Evolutionary conservation across 2,329 filamentous ascomycete genomes (phyloP).

Genomic region (Phialophora tarda): DNA sequence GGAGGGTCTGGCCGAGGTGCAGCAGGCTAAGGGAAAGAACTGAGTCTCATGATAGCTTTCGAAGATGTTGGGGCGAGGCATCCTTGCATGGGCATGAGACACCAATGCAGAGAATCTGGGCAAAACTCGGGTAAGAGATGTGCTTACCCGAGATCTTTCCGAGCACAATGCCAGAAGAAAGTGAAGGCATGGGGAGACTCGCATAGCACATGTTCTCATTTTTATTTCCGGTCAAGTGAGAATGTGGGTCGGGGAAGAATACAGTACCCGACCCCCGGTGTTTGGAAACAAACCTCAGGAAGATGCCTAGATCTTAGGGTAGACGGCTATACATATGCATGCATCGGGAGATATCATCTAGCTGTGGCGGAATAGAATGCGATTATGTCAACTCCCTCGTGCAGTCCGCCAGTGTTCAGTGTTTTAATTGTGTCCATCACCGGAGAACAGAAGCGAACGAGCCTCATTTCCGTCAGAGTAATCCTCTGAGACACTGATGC

Average conservation of each 20-base stretch:
- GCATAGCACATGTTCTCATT: background rate
- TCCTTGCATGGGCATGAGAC: background rate
- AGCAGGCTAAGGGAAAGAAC: constrained; percentile 58
- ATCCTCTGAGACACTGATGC: no score
- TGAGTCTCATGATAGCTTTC: background rate
- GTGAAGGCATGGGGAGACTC: background rate
- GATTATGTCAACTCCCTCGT: background rate
- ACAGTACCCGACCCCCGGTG: background rate
- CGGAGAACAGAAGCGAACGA: no score
- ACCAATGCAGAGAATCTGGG: background rate
- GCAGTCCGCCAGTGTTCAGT: background rate
- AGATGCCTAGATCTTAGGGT: background rate
- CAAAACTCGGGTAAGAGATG: background rate
- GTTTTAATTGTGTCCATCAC: background rate
- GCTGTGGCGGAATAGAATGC: background rate
- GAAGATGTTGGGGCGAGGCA: background rate
- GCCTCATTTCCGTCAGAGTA: no score
- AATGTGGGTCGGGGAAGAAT: background rate
- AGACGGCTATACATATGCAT: background rate
- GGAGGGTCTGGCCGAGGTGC: constrained; percentile 74
- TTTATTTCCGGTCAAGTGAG: background rate
- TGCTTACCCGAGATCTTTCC: background rate
- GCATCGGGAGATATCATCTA: background rate
- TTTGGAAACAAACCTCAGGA: background rate
- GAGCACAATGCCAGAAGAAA: no score